phyloP scores from a whole-genome alignment of 768 basidiomycete species.

The Tylopilus intermedius region DNA sequence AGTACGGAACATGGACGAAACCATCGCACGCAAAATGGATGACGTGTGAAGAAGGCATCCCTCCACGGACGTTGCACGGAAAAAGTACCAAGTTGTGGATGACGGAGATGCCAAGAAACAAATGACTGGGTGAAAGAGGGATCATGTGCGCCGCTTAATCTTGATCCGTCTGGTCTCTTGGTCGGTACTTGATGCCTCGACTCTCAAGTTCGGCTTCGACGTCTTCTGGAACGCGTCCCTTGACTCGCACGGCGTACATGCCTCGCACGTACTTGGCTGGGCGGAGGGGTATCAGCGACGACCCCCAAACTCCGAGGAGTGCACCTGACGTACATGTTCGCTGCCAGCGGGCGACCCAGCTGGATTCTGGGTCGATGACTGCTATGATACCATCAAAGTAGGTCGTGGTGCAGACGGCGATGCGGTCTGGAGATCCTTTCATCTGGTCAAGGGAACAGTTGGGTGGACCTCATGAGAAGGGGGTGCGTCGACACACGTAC shows the following conservation, averaged over 20 bases:
- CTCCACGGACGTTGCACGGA: not conserved
- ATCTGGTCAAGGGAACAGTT: conserved; percentile 48
- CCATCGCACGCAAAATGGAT: conserved; percentile 3
- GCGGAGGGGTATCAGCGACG: conserved; percentile 4
- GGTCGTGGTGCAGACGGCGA: conserved; percentile 81
- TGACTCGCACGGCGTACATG: conserved; percentile 89
- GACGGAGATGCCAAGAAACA: not conserved
- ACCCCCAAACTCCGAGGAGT: not conserved
- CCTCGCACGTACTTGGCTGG: conserved; percentile 87
- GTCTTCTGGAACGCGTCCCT: conserved; percentile 80
- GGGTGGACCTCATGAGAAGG: not conserved
- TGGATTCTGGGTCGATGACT: conserved; percentile 76
- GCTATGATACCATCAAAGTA: conserved; percentile 92
- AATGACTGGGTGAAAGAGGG: not conserved
- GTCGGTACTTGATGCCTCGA: conserved; percentile 79
- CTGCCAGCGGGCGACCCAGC: conserved; percentile 98
- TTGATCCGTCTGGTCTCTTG: conserved; percentile 73
- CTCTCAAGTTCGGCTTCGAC: conserved; percentile 76
- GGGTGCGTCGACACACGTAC: conserved; percentile 38
- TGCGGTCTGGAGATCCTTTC: conserved; percentile 80
- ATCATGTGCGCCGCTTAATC: conserved; percentile 39
- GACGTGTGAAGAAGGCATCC: conserved; percentile 13
- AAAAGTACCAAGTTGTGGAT: not conserved
- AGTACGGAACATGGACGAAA: conserved; percentile 1
- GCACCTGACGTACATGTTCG: conserved; percentile 63